Conservation (phyloP, 2,329 filamentous ascomycete species). For the Drechmeria coniospora region DNA sequence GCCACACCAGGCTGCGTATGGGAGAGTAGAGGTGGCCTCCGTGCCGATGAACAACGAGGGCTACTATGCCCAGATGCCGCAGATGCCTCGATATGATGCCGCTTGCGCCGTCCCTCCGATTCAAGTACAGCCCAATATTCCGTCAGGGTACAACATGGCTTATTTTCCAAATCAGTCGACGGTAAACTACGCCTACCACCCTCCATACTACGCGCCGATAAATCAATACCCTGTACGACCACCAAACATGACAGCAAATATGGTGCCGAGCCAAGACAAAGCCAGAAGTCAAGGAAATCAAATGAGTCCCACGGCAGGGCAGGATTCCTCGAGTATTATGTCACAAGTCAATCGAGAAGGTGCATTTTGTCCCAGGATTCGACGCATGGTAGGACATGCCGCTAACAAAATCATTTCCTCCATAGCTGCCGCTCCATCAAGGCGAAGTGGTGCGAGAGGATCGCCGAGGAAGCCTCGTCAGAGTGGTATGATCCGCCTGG, state of each 20-base stretch:
- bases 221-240: conserved; percentile 20
- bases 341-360: conserved; percentile 7
- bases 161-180: conserved; percentile 30
- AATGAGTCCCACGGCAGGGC: no score
- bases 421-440: background rate
- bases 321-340: conserved; percentile 4
- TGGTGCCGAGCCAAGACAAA: conserved; percentile 21
- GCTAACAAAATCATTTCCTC: background rate
- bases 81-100: conserved; percentile 29
- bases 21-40: conserved; percentile 18
- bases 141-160: conserved; percentile 21
- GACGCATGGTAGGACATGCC: background rate
- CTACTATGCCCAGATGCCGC: conserved; percentile 32
- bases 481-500: conserved; percentile 32
- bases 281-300: conserved; percentile 9
- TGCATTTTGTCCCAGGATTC: background rate
- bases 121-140: conserved; percentile 18
- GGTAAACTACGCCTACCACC: conserved; percentile 24
- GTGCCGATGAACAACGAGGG: conserved; percentile 24
- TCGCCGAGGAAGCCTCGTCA: conserved; percentile 32
- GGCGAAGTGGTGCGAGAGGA: conserved; percentile 15
- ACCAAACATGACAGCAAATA: conserved; percentile 15
- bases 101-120: conserved; percentile 21
- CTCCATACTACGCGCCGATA: conserved; percentile 29
- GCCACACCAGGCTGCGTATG: conserved; percentile 25